These are phyloP conservation scores for Malus orientalis DNA, from an alignment of 306 rosid genomes.

Conservation along the genomic window DNA sequence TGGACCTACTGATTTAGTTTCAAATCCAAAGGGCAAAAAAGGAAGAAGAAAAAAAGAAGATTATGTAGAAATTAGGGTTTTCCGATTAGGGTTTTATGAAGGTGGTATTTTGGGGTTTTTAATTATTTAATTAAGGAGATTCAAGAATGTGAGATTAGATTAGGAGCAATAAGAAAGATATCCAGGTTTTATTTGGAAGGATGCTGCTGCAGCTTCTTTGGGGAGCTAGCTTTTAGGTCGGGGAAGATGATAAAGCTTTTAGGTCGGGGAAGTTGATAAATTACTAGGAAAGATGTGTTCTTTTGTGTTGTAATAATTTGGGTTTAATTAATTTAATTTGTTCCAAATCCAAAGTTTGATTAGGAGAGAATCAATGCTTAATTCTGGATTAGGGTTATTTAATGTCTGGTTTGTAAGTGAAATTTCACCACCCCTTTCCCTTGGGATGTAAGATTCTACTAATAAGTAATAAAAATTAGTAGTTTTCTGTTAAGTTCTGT, in stretches of 20 bases:
- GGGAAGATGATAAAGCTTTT: slow-evolving; percentile 14
- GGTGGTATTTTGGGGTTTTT: neutral
- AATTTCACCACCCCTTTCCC: neutral
- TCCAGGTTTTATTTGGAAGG: slow-evolving; percentile 29
- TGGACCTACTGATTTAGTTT: slow-evolving; percentile 57
- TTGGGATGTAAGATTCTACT: slow-evolving; percentile 1
- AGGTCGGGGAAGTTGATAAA: slow-evolving; percentile 12
- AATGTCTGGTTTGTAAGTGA: neutral
- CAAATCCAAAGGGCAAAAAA: neutral
- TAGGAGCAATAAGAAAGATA: slow-evolving; percentile 42
- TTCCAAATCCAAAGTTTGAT: slow-evolving; percentile 13
- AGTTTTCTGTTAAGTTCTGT: neutral
- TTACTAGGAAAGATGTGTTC: slow-evolving; percentile 1
- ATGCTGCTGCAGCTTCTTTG: slow-evolving; percentile 30
- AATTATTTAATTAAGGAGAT: slow-evolving; percentile 10
- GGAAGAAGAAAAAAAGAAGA: slow-evolving; percentile 3
- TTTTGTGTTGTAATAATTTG: slow-evolving; percentile 25
- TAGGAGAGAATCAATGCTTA: slow-evolving; percentile 1
- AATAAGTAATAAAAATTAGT: neutral
- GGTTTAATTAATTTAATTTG: slow-evolving; percentile 6
- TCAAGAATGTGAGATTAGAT: slow-evolving; percentile 38
- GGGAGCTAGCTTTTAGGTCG: slow-evolving; percentile 19
- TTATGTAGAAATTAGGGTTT: slow-evolving; percentile 6
- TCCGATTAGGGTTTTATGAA: slow-evolving; percentile 4
- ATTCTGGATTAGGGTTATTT: neutral